A percentile compares a stretch with the other conserved stretches of the same genome.
Conservation (phyloP, 352 stramenopile species). For the Phytophthora vignae region DNA sequence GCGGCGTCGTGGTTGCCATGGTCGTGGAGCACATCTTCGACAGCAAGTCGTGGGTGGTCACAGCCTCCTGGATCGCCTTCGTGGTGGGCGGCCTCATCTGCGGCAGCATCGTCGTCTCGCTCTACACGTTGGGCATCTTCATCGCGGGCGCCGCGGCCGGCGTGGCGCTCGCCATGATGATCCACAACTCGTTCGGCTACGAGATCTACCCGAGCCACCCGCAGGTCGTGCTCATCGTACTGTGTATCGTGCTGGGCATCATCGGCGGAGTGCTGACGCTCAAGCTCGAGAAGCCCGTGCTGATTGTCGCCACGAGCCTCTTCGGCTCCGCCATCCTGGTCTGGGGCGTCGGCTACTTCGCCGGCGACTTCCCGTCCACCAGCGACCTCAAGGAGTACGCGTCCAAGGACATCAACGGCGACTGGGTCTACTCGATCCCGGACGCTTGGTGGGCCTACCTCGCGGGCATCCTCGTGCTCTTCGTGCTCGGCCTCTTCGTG, state of each 20-base stretch:
- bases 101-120: constrained; percentile 52
- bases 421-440: constrained; percentile 68
- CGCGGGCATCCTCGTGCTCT: constrained; percentile 59
- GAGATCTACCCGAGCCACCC: constrained; percentile 64
- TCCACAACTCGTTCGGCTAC: constrained; percentile 66
- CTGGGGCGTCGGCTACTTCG: constrained; percentile 75
- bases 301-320: constrained; percentile 63
- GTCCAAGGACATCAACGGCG: constrained; percentile 40
- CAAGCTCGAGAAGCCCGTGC: constrained; percentile 62
- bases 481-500: constrained; percentile 57
- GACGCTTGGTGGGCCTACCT: constrained; percentile 71
- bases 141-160: constrained; percentile 58
- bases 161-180: constrained; percentile 57
- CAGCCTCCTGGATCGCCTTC: constrained; percentile 69
- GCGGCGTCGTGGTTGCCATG: constrained; percentile 51
- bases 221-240: constrained; percentile 53
- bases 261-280: constrained; percentile 46
- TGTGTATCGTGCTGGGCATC: constrained; percentile 52
- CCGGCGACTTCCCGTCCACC: constrained; percentile 58
- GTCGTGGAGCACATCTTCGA: constrained; percentile 53
- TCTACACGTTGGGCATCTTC: constrained; percentile 70
- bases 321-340: constrained; percentile 57
- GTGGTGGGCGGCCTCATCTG: constrained; percentile 57
- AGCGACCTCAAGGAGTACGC: constrained; percentile 61
- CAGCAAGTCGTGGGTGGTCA: constrained; percentile 56